A percentile compares a stretch with the other conserved stretches of the same genome.
Evolutionary conservation across 306 rosid genomes (phyloP).

Genomic region (Senna tora): DNA sequence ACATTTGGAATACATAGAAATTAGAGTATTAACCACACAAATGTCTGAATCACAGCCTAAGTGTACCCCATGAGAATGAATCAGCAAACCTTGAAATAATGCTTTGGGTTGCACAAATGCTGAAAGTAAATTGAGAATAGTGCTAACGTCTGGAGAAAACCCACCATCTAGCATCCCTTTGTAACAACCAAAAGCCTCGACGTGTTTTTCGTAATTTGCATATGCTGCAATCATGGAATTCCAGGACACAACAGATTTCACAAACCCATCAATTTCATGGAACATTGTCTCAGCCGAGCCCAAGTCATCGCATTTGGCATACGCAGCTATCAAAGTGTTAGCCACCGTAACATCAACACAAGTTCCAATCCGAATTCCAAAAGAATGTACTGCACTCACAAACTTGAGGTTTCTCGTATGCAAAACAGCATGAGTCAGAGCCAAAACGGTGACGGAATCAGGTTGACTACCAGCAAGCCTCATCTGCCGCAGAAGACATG

Average conservation of each 20-base stretch:
- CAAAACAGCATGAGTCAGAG: slow-evolving; percentile 45
- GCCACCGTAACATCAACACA: slow-evolving; percentile 50
- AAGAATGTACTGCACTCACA: slow-evolving; percentile 54
- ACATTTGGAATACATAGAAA: slow-evolving; percentile 73
- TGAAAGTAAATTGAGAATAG: slow-evolving; percentile 58
- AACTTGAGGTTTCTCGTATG: slow-evolving; percentile 38
- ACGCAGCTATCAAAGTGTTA: slow-evolving; percentile 71
- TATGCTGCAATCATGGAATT: slow-evolving; percentile 69
- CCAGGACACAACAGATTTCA: slow-evolving; percentile 72
- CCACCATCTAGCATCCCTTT: slow-evolving; percentile 51
- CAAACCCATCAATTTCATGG: slow-evolving; percentile 43
- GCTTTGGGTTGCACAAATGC: slow-evolving; percentile 54
- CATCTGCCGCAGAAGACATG: slow-evolving; percentile 50
- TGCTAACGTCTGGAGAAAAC: slow-evolving; percentile 58
- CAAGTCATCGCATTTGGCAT: slow-evolving; percentile 63
- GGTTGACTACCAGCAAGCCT: slow-evolving; percentile 53
- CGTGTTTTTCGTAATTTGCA: slow-evolving; percentile 49
- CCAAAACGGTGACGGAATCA: slow-evolving; percentile 60
- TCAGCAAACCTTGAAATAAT: slow-evolving; percentile 52
- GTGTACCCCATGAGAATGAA: slow-evolving; percentile 65
- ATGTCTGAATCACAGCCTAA: slow-evolving; percentile 65
- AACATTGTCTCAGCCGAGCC: slow-evolving; percentile 49
- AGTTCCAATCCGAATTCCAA: slow-evolving; percentile 57
- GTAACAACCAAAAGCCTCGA: slow-evolving; percentile 48
- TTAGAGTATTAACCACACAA: slow-evolving; percentile 57